Base-by-base conservation (phyloP, 345 rosid genomes). In the Garcia nutans region DNA sequence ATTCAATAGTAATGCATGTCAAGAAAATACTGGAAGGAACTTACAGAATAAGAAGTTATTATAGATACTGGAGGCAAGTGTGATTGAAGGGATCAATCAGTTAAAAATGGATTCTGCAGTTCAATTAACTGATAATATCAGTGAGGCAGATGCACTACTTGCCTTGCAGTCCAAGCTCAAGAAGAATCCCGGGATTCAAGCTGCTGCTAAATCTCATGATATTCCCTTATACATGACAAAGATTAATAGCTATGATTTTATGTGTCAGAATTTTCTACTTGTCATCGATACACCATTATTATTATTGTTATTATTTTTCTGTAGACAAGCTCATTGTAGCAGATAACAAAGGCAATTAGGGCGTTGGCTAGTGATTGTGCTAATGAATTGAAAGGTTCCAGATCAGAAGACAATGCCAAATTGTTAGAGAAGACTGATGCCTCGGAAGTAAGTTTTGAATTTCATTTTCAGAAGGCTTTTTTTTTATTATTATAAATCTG, bases 131-230 rank as follows among this genome's bases (percentile, higher is more conserved):
- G 90, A 89, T 79, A 85, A 92, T 79, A 81, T 94, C 61, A 89
- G 95, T 8, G 87, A 91, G 86, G 97, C 97, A 72, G 89, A 91
- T 85, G 96, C 88, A n/a, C 63, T 94, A 62, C 88, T 94, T 77
- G 94, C 93, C 26, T 84, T 88, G 84, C 98, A 89, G 55, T 85
- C 97, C 23, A 92, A 89, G 88, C 87, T 92, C 65, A 90, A 88
- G 84, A 94, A 94, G 86, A 92, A 94, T 86, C 80, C 92, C 10
- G 83, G 83, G 73, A 88, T 92, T 76, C 92, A 92, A 77, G 88
- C 93, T 75, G 91, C 88, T 57, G 95, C 91, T 47, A 82, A 82
- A 85, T 85, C 92, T 62, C 91, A 80, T 42, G 84, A 82, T 77
- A 89, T 88, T 78, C 97, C 97, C 61, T 84, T 87, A 65, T 94